Evolutionary conservation across 371 early-diverging fungal species (phyloP).

Genomic region (Synchytrium microbalum): DNA sequence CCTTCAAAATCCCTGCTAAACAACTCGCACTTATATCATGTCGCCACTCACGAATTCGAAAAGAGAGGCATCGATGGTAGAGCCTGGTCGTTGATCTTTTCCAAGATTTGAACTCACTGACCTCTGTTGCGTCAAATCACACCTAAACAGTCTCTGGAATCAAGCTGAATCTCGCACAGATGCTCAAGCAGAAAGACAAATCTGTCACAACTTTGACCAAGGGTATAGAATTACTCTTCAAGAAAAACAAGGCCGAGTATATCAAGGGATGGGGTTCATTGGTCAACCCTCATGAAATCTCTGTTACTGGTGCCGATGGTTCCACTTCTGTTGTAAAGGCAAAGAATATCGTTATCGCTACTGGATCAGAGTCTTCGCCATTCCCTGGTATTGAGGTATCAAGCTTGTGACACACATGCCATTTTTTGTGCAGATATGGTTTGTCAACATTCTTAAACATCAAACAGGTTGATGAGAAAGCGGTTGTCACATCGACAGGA

Average conservation of each 20-base stretch:
- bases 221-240: slow-evolving; percentile 92
- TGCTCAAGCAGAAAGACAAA: slow-evolving; percentile 89
- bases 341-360: slow-evolving; percentile 96
- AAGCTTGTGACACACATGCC: background rate
- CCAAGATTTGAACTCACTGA: slow-evolving; percentile 6
- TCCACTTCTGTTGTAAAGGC: slow-evolving; percentile 56
- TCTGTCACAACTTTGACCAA: slow-evolving; percentile 82
- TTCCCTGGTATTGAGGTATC: slow-evolving; percentile 83
- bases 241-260: slow-evolving; percentile 94
- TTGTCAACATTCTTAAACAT: slow-evolving; percentile 6
- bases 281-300: slow-evolving; percentile 66
- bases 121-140: slow-evolving; percentile 3
- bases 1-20: slow-evolving; percentile 97
- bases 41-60: slow-evolving; percentile 83
- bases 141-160: slow-evolving; percentile 59
- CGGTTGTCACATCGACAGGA: slow-evolving; percentile 94
- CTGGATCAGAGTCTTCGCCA: slow-evolving; percentile 90
- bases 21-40: slow-evolving; percentile 95
- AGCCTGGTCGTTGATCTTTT: slow-evolving; percentile 3
- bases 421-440: background rate
- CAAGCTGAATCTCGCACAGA: slow-evolving; percentile 71
- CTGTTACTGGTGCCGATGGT: slow-evolving; percentile 77
- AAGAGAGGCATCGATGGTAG: slow-evolving; percentile 87
- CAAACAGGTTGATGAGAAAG: slow-evolving; percentile 77
- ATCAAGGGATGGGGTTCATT: slow-evolving; percentile 88